Percentiles rank a stretch among this genome's conserved stretches.
phyloP scores from a whole-genome alignment of 306 rosid genomes.

The Abrus pulchellus region DNA sequence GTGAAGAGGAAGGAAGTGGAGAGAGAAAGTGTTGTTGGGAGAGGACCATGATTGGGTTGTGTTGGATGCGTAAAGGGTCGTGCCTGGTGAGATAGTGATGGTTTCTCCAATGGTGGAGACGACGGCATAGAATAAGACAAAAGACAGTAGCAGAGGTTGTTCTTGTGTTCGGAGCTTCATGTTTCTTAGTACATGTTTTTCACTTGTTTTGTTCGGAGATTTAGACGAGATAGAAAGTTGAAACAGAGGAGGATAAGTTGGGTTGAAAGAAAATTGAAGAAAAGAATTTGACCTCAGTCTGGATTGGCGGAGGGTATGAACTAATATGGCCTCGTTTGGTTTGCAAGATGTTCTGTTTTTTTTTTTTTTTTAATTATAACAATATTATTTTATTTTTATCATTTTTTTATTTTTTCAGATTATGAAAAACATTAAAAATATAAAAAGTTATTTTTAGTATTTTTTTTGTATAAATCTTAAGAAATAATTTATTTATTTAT shows the following conservation, averaged over 20 bases:
- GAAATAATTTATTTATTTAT: no score
- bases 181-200: not conserved
- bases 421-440: no score
- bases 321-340: no score
- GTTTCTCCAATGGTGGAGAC: constrained; percentile 32
- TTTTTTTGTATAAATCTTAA: no score
- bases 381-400: no score
- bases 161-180: constrained; percentile 28
- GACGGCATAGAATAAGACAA: not conserved
- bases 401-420: no score
- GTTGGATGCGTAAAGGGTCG: constrained; percentile 63
- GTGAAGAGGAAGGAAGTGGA: constrained; percentile 61
- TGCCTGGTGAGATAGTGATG: constrained; percentile 55
- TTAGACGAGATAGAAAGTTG: not conserved
- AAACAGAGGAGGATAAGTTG: not conserved
- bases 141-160: not conserved
- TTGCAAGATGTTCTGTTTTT: no score
- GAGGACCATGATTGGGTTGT: constrained; percentile 63
- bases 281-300: not conserved
- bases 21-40: constrained; percentile 56
- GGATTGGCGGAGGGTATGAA: not conserved
- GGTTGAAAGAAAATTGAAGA: not conserved
- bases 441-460: no score
- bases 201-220: not conserved
- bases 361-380: no score